Evolutionary conservation across 2,329 filamentous ascomycete species (phyloP), one percentile per base, ranked within the genome.

Genomic region (Zalaria obscura): DNA sequence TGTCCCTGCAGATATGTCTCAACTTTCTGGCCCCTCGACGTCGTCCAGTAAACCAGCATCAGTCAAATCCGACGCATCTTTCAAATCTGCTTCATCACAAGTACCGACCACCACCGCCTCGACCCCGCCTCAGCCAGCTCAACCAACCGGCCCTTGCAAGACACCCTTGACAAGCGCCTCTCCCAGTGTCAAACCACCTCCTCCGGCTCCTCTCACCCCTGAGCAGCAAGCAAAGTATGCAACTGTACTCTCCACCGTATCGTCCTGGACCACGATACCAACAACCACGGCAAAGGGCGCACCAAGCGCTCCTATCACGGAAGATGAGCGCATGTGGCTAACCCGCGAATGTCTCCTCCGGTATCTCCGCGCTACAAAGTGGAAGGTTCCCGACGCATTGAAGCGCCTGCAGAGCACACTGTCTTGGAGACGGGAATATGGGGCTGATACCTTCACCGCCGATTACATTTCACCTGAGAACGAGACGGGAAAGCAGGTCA

Each of bases 381-480:
- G 91, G 87, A 72, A 79, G 50, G 72, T 82, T 39, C 66, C 76
- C 35, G 78, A 89, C 38, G 78, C 91, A 5, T 73, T 80, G 50
- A 82, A 80, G 57, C 81, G 91, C n/a, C 63, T 96, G 34, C 77
- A 80, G 50, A 75, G 75, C 36, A 95, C 89, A 0, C 65, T 96
- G 43, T 73, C 76, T 45, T 98, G 91, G 91, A 78, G 91, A 37
- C 75, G 89, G 42, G 87, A 94, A 56, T 98, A 93, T 56, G 87
- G 86, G 38, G 70, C 93, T 43, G 76, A 83, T 46, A 78, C 74
- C 40, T 75, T 87, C 55, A 88, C 85, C 0, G 70, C 82, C 6
- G 88, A 95, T 5, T 83, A 93, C 64, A 89, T 96, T 55, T 86
- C 83, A 1, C 78, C 83, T 8, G 91, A 98, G 68, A 93, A 95